Conservation (phyloP, 2,329 filamentous ascomycete genomes). For the Seiridium unicorne region DNA sequence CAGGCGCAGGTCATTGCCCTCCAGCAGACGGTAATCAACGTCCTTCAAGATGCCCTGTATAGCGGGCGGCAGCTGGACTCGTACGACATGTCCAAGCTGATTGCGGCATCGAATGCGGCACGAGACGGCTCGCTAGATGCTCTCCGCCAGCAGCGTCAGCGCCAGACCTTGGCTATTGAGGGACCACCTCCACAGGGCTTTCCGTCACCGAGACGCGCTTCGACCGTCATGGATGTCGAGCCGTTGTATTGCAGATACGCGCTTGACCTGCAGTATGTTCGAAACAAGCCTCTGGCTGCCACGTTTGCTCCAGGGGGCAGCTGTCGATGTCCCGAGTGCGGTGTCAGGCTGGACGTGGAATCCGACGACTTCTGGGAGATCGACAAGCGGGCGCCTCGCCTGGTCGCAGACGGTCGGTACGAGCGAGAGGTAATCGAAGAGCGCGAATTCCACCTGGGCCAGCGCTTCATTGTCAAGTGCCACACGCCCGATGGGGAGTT, state of each 20-base stretch:
- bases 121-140: constrained; percentile 33
- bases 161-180: constrained; percentile 19
- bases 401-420: not conserved
- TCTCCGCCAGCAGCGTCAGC: constrained; percentile 31
- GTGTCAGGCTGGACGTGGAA: constrained; percentile 20
- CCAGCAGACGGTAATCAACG: constrained; percentile 34
- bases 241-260: constrained; percentile 32
- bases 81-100: constrained; percentile 28
- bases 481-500: constrained; percentile 29
- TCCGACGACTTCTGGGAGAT: constrained; percentile 26
- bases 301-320: constrained; percentile 17
- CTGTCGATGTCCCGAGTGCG: constrained; percentile 26
- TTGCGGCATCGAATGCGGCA: constrained; percentile 31
- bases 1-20: constrained; percentile 35
- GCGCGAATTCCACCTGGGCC: constrained; percentile 27
- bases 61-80: constrained; percentile 22
- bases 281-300: constrained; percentile 19
- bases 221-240: constrained; percentile 11
- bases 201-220: constrained; percentile 11
- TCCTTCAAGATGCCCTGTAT: constrained; percentile 33
- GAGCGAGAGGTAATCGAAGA: constrained; percentile 20
- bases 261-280: constrained; percentile 24
- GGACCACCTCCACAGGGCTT: constrained; percentile 11
- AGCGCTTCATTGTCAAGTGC: constrained; percentile 35
- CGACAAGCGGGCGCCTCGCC: constrained; percentile 15